These are phyloP conservation scores for sweet orange (Citrus sinensis) DNA, from an alignment of 345 rosid species.

Conservation along the genomic window DNA sequence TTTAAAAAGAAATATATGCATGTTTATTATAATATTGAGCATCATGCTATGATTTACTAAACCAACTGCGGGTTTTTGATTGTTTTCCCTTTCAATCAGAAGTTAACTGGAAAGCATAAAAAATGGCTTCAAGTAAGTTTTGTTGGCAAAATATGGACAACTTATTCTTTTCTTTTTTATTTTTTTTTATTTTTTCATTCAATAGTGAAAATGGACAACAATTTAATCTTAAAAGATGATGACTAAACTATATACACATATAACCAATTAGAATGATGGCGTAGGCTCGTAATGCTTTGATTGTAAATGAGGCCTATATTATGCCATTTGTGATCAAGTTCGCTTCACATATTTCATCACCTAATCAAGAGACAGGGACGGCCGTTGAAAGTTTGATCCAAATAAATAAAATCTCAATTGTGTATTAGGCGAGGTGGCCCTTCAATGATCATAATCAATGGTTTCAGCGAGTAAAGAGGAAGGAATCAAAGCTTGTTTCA, in stretches of 20 bases:
- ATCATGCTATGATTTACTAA: too few relatives aligned
- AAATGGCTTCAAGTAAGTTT: too few relatives aligned
- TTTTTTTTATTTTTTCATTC: too few relatives aligned
- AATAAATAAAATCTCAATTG: not conserved
- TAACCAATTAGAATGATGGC: not conserved
- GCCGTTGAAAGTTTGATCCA: not conserved
- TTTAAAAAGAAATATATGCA: too few relatives aligned
- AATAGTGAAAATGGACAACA: too few relatives aligned
- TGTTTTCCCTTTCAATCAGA: too few relatives aligned
- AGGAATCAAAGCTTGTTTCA: not conserved
- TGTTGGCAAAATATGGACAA: too few relatives aligned
- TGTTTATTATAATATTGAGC: too few relatives aligned
- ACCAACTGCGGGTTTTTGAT: too few relatives aligned
- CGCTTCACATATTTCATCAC: not conserved
- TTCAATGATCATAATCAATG: not conserved
- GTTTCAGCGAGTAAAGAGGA: not conserved
- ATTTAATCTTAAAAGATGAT: too few relatives aligned
- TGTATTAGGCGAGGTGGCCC: not conserved
- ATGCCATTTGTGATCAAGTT: not conserved
- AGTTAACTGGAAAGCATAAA: too few relatives aligned
- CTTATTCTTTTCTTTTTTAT: too few relatives aligned
- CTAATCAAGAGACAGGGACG: not conserved
- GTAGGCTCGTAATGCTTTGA: not conserved
- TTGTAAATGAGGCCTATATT: not conserved
- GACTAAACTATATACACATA: not conserved